Conservation (phyloP, 2,329 filamentous ascomycete genomes). For the Amauroascus niger region DNA sequence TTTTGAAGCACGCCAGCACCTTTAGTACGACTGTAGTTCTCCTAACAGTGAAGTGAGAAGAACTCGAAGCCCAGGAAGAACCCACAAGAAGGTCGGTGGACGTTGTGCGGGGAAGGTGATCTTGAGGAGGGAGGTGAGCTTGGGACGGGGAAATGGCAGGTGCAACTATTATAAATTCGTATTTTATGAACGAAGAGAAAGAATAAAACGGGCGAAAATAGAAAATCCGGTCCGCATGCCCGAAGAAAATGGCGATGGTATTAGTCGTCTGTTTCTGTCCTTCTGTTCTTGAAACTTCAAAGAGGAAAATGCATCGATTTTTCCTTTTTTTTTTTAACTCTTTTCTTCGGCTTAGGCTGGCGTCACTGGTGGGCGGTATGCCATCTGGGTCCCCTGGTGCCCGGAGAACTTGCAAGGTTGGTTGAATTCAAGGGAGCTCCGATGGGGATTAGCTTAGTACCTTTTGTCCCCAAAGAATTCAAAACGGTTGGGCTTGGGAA, state of each 20-base stretch:
- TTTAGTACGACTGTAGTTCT: not conserved
- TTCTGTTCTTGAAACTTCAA: not conserved
- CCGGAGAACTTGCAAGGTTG: slow-evolving; percentile 16
- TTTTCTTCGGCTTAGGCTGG: not conserved
- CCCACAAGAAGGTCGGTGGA: not conserved
- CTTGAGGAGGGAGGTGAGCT: not conserved
- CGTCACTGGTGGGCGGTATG: not conserved
- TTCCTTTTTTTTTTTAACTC: not conserved
- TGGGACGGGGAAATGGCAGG: not conserved
- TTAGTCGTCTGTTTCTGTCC: not conserved
- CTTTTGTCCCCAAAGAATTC: slow-evolving; percentile 27
- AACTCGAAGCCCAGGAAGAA: not conserved
- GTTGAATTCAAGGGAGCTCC: slow-evolving; percentile 26
- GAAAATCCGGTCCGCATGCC: not conserved
- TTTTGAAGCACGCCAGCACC: not conserved
- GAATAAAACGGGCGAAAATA: not conserved
- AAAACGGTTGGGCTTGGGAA: slow-evolving; percentile 31
- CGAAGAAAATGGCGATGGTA: not conserved
- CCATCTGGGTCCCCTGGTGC: too few species aligned
- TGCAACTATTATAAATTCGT: slow-evolving; percentile 9
- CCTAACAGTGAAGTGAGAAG: slow-evolving; percentile 5
- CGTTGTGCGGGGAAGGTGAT: not conserved
- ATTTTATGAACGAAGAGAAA: not conserved
- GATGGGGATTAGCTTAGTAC: slow-evolving; percentile 28
- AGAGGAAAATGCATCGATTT: too few species aligned